phyloP scores from a whole-genome alignment of 257 asterid genomes.

The Misopates orontium region DNA sequence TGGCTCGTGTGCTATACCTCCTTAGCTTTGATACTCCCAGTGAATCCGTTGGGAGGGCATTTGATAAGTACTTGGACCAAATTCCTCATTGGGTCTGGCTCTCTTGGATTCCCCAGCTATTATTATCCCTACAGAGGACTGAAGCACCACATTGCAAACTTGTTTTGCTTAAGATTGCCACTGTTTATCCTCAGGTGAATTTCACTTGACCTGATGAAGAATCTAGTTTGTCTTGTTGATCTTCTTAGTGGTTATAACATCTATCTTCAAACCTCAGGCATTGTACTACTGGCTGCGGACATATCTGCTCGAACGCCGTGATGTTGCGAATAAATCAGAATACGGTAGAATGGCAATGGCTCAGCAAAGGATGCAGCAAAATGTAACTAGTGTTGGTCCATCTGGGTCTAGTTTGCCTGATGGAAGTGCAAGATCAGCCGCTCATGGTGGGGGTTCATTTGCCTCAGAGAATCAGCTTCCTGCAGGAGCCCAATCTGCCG shows the following conservation, averaged over 20 bases:
- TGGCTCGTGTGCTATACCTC: conserved; percentile 94
- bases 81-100: conserved; percentile 99
- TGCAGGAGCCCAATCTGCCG: conserved; percentile 71
- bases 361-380: conserved; percentile 98
- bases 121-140: conserved; percentile 87
- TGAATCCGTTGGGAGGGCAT: conserved; percentile 94
- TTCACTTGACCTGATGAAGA: conserved; percentile 13
- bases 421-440: conserved; percentile 65
- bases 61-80: conserved; percentile 90
- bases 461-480: conserved; percentile 77
- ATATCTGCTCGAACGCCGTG: conserved; percentile 96
- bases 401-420: conserved; percentile 64
- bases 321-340: conserved; percentile 95
- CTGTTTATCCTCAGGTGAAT: conserved; percentile 90
- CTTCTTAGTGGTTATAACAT: conserved; percentile 26
- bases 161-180: conserved; percentile 85
- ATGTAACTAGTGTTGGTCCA: conserved; percentile 53
- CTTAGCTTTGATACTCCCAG: conserved; percentile 94
- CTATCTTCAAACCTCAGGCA: conserved; percentile 55
- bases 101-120: conserved; percentile 97
- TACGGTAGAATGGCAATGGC: conserved; percentile 96
- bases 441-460: conserved; percentile 65
- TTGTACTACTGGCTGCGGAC: conserved; percentile 99
- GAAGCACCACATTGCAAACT: conserved; percentile 97
- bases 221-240: conserved; percentile 18